These are phyloP conservation scores for Mortierella antarctica DNA, from an alignment of 192 early-diverging fungal genomes.

Conservation along the genomic window DNA sequence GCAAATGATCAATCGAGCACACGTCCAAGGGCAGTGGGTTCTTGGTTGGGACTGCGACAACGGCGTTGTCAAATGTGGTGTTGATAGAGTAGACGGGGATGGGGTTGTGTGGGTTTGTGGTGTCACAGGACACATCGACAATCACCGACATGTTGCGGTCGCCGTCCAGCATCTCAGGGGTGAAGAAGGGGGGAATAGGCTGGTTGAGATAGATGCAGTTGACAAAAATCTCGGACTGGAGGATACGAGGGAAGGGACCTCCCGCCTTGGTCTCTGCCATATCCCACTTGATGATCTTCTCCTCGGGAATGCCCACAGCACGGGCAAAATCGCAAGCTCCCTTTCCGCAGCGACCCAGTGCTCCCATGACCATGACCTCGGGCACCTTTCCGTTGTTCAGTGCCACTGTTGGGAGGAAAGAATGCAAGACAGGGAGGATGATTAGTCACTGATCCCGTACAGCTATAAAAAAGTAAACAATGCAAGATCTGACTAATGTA, in stretches of 20 bases:
- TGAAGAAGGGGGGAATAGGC: constrained; percentile 95
- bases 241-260: constrained; percentile 93
- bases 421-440: neutral
- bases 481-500: constrained; percentile 25
- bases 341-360: constrained; percentile 92
- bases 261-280: constrained; percentile 92
- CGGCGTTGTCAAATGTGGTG: constrained; percentile 96
- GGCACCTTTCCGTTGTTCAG: constrained; percentile 74
- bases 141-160: constrained; percentile 84
- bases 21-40: constrained; percentile 83
- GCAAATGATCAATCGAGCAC: constrained; percentile 97
- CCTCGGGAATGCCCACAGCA: constrained; percentile 84
- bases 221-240: constrained; percentile 93
- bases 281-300: constrained; percentile 94
- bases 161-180: constrained; percentile 77
- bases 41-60: constrained; percentile 72
- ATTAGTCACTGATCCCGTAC: neutral
- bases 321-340: constrained; percentile 89
- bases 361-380: constrained; percentile 97
- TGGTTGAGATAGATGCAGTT: constrained; percentile 98
- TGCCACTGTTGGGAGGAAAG: constrained; percentile 32
- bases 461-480: neutral
- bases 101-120: constrained; percentile 97
- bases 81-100: constrained; percentile 93
- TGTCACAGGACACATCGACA: constrained; percentile 96